A percentile compares a stretch with the other conserved stretches of the same genome.
phyloP scores from a whole-genome alignment of 2,329 filamentous ascomycete species.

The Stagonosporopsis cucurbitacearum region DNA sequence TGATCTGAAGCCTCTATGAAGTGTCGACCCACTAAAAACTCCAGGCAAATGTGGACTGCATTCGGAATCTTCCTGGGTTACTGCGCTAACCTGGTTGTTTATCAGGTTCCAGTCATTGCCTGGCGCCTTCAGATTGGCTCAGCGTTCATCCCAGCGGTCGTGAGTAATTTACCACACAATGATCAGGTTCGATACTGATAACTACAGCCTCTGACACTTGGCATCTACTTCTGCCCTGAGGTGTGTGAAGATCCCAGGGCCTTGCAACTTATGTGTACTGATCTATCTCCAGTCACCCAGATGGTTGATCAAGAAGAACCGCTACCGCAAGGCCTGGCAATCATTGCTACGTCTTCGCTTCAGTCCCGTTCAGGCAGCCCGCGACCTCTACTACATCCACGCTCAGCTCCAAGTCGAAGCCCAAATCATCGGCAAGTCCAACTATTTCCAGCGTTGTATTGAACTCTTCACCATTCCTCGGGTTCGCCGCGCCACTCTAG shows the following conservation, averaged over 20 bases:
- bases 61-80: slow-evolving; percentile 35
- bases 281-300: slow-evolving; percentile 26
- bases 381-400: slow-evolving; percentile 52
- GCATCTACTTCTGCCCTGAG: slow-evolving; percentile 51
- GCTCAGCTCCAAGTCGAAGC: slow-evolving; percentile 41
- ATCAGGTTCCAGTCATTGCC: slow-evolving; percentile 38
- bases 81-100: slow-evolving; percentile 46
- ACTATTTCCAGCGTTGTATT: slow-evolving; percentile 47
- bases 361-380: slow-evolving; percentile 50
- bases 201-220: slow-evolving; percentile 1
- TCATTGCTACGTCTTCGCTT: slow-evolving; percentile 50
- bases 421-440: slow-evolving; percentile 32
- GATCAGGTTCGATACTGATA: neutral
- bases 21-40: neutral
- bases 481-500: slow-evolving; percentile 72
- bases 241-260: neutral
- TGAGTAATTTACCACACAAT: neutral
- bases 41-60: slow-evolving; percentile 52
- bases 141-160: slow-evolving; percentile 49
- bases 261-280: neutral
- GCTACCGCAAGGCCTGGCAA: slow-evolving; percentile 48
- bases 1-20: no score
- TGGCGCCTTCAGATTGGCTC: slow-evolving; percentile 52
- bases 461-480: slow-evolving; percentile 72
- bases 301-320: slow-evolving; percentile 50